Evolutionary conservation across 2,329 filamentous ascomycete species (phyloP), one percentile per base, ranked within the genome.

Genomic region (Talaromyces pinophilus): DNA sequence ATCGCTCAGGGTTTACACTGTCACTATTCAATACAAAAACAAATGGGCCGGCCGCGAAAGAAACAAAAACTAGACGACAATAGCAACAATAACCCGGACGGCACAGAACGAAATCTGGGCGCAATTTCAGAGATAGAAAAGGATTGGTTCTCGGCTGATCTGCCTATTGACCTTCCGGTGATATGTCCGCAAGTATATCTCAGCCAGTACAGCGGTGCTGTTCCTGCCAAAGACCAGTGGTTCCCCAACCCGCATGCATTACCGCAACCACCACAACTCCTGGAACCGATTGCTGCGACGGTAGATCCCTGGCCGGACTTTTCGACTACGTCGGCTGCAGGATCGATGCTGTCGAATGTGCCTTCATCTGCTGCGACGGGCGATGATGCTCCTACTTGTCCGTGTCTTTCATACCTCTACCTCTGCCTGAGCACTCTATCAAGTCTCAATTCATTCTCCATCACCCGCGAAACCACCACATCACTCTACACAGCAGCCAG

Each of bases 41-140:
- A 78, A 68, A 83, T 83, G 81, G 81, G 81, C 30, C 75, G 81
- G 17, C 81, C 81, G 1, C 79, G 78, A 22, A 82, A 81, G 73
- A 80, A 77, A 67, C 76, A 75, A 60, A 71, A 72, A 46, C 72
- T 74, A 46, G 71, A 75, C 44, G 74, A 78, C 10, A 72, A 77
- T 7, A 68, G 0, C 30, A 57, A 40, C 5, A 5, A 57, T 38
- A 40, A 57, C 33, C 10, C 5, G 0, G 33, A 38, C 13, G 54
- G 30, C 15, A 19, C 57, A n/a, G 38, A 59, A 17, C n/a, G 44
- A 28, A 25, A 46, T 42, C 28, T 52, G n/a, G 70, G 70, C 28
- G 19, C 70, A 30, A 76, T 74, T 72, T 64, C 69, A 17, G 72
- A 70, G 35, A 67, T 71, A 62, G 70, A 72, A 61, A 67, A 69